Evolutionary conservation across 305 asterid genomes (phyloP).

Genomic region (Stenogyne calaminthoides): DNA sequence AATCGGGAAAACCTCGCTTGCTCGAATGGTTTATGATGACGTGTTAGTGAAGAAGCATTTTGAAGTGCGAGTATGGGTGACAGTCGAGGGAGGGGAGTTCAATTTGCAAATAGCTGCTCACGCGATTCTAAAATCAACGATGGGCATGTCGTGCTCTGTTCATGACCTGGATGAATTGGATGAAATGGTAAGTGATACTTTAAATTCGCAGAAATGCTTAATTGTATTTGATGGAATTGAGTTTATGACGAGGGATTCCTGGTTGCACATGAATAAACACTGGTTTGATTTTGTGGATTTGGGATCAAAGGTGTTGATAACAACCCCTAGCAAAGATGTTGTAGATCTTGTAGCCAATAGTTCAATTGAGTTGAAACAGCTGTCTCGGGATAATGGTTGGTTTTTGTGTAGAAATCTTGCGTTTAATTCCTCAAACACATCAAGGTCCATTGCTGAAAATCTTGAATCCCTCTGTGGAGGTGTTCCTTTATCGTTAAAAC

Average conservation of each 20-base stretch:
- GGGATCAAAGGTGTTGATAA: constrained; percentile 23
- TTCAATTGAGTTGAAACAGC: not conserved
- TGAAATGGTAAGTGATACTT: constrained; percentile 30
- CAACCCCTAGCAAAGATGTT: constrained; percentile 13
- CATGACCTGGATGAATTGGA: constrained; percentile 14
- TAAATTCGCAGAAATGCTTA: constrained; percentile 12
- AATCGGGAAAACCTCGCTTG: constrained; percentile 26
- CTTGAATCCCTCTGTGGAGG: constrained; percentile 16
- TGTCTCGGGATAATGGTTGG: constrained; percentile 2
- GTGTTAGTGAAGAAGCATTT: not conserved
- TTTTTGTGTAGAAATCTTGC: not conserved
- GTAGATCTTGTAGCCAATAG: not conserved
- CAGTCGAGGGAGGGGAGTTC: constrained; percentile 13
- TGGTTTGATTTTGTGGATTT: constrained; percentile 25
- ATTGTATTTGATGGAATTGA: constrained; percentile 31
- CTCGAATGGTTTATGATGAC: constrained; percentile 11
- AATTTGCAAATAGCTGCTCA: constrained; percentile 14
- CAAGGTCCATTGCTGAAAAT: not conserved
- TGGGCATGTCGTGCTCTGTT: not conserved
- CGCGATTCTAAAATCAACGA: constrained; percentile 4
- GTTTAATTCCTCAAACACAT: not conserved
- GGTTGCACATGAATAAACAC: constrained; percentile 6
- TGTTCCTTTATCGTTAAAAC: constrained; percentile 16
- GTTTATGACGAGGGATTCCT: not conserved
- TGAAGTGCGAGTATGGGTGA: constrained; percentile 29